Base-by-base conservation (phyloP, 1,139 yeast species). In the Fermentozyma sake region DNA sequence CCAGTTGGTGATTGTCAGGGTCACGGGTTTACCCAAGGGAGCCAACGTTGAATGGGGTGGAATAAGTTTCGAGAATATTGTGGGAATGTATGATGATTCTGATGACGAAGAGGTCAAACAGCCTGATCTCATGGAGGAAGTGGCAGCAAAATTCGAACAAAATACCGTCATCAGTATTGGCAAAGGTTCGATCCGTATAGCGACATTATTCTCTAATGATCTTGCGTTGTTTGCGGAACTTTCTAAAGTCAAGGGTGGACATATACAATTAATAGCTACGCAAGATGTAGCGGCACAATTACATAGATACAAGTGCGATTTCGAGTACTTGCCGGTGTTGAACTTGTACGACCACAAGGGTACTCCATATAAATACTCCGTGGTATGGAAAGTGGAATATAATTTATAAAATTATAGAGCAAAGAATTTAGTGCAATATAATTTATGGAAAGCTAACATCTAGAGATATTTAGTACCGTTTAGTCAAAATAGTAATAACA, bases 21-120 rank as follows among this genome's bases (percentile, higher is more conserved):
- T 86, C 0, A 53, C 60, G 1, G 66, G 58, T 15, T 58, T 91
- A 27, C 97, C 97, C 1, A 72, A 74, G 26, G 65, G 66, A 19
- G 93, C 95, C 0, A 47, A 52, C 9, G 72, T 82, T 12, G 97
- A 89, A 56, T 85, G 95, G 93, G 74, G 83, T 22, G 89, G 87
- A 1, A 41, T 69, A 5, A 52, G 74, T 6, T 74, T 60, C 39
- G 64, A 64, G 32, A 54, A 57, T 16, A 27, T 57, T 3, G 52
- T 46, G 3, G 55, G 48, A 3, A 46, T 59, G 46, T 61, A 67
- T 29, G 72, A 66, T 20, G 70, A 68, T 26, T 50, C 51, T 18
- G 68, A 63, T 14, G 70, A 60, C 8, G 61, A 52, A 11, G 64
- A 55, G 13, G 58, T 47, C 5, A 33, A 29, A n/a, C 14, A 30